Percentiles rank a stretch among this genome's conserved stretches.
Conservation (phyloP, 208 protist genomes). For the Acanthamoeba culbertsoni region DNA sequence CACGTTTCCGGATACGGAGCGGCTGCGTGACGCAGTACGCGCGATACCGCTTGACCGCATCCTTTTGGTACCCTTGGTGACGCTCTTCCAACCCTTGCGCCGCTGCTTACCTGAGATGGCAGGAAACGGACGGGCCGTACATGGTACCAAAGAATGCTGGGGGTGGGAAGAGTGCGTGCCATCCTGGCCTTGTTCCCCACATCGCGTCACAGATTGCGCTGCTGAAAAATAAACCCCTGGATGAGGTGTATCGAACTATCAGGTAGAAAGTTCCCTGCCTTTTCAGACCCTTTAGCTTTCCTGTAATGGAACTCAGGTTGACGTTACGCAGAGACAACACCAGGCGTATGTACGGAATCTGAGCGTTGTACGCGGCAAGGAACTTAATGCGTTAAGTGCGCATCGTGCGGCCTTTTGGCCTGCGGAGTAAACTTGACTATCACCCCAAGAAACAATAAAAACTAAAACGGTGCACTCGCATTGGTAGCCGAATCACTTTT, state of each 20-base stretch:
- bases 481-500: no score
- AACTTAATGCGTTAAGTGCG: no score
- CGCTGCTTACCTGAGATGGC: not conserved
- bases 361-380: no score
- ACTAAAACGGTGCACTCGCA: no score
- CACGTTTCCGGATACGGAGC: conserved; percentile 73
- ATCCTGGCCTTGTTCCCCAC: not conserved
- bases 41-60: conserved; percentile 79
- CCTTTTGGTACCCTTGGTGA: conserved; percentile 62
- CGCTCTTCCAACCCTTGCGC: not conserved
- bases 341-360: no score
- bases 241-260: not conserved
- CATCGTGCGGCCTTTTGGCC: no score
- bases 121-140: conserved; percentile 85
- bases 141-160: conserved; percentile 78
- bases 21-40: conserved; percentile 60
- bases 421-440: no score
- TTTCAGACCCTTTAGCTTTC: not conserved
- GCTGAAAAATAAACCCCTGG: not conserved
- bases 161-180: not conserved
- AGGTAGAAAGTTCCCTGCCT: not conserved
- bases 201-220: not conserved
- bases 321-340: not conserved
- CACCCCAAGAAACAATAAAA: no score
- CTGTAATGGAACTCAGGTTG: not conserved